Base-by-base conservation (phyloP, 2,329 filamentous ascomycete species). In the Ceratocystis diversiconidia region DNA sequence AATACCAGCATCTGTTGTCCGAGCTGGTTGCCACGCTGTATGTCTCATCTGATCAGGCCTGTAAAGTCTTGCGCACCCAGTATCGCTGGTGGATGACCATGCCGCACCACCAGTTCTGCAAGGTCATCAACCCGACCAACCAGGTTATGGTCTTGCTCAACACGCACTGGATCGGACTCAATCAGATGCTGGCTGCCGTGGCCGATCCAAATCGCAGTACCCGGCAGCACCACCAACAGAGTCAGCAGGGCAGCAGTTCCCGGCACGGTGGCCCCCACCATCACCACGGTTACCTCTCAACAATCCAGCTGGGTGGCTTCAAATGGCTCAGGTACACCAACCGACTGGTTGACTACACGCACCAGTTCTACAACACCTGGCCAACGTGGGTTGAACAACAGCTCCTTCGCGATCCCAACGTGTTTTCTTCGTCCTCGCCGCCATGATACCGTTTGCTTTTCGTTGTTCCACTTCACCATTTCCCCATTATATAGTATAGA, bases 41-140 rank as follows among this genome's bases (percentile, higher is more conserved):
- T 50, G 77, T 77, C 28, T 79, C 79, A 63, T 81, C 82, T 19
- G 32, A 43, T 8, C 60, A 62, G 36, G 81, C 80, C 17, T 82
- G 82, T 70, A 74, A 77, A 68, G 73, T 77, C n/a, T 75, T 82
- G 63, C 75, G 75, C 52, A 73, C 75, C 64, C 79, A 82, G 69
- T 83, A 81, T 70, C 75, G 71, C 3, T 84, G 81, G 81, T 83
- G 81, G 81, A 83, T 83, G 76, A 76, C 80, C 71, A 75, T 84
- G 6, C 78, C 80, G 7, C 80, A 83, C 69, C 74, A 76, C 44
- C 73, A 76, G 61, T 83, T 84, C 71, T 77, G 79, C 68, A 73
- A 74, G 62, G 72, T 84, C 63, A 75, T 83, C 68, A 77, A 82
- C 70, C 73, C 76, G 32, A 69, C 70, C 32, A 79, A 78, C 70